Base-by-base conservation (phyloP, 2,329 filamentous ascomycete species). In the Aspergillus phoenicis region DNA sequence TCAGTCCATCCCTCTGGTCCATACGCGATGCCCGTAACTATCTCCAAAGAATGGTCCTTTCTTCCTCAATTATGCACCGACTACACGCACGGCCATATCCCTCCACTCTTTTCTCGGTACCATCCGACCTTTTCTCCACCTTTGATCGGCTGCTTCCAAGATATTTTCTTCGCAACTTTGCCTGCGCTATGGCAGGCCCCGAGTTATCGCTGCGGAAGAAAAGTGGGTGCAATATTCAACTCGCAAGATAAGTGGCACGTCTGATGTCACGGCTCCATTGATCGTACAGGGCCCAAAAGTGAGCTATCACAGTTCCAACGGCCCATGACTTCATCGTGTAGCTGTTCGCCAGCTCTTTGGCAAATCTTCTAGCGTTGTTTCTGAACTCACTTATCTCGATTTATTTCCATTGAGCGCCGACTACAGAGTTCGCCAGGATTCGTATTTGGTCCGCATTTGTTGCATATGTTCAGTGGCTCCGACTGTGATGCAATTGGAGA, bases 191-290 rank as follows among this genome's bases (percentile, higher is more conserved):
- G 47, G 15, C 26, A 30, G 26, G 15, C 26, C 15, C 17, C 26
- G 17, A 17, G 15, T 13, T n/a, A 17, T 3, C 26, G 10, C 15
- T 30, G 0, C 47, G n/a, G 8, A n/a, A 8, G 24, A 15, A 49
- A 30, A 26, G 26, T 30, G 45, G 45, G 26, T 45, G 41, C 11
- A 49, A 8, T 4, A 10, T 10, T n/a, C 8, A 10, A 28, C n/a
- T 49, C 45, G 22, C 28, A 51, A 30, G 15, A 51, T 51, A 26
- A 20, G 47, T 51, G 47, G 47, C 28, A 51, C 47, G 26, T 17
- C 30, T 56, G 53, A 56, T 47, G 53, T 56, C 53, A 56, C 53
- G 22, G 53, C n/a, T 26, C 53, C 53, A 56, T 56, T 24, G 39
- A 41, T 20, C 17, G 22, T 36, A 24, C 38, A 30, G 26, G 53